Evolutionary conservation across 441 rosid species (phyloP).

Genomic region (Adansonia gregorii): DNA sequence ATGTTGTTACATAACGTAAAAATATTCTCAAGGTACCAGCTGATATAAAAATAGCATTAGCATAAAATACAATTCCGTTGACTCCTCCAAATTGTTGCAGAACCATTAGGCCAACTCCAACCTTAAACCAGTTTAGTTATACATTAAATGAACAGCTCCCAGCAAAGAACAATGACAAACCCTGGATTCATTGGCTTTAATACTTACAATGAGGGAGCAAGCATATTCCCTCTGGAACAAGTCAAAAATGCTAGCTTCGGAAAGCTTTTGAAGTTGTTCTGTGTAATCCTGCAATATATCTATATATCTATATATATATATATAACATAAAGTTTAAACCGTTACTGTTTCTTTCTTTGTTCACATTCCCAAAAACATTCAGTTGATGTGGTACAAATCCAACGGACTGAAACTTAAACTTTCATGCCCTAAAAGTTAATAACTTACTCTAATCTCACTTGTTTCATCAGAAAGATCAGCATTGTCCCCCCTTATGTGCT

Average conservation of each 20-base stretch:
- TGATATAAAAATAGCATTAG: constrained; percentile 52
- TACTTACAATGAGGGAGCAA: constrained; percentile 60
- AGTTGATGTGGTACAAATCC: not conserved
- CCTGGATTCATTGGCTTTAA: constrained; percentile 13
- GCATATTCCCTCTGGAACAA: constrained; percentile 63
- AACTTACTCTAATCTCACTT: constrained; percentile 53
- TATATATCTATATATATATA: not conserved
- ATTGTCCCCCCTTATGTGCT: constrained; percentile 44
- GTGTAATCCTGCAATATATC: constrained; percentile 56
- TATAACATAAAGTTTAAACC: not conserved
- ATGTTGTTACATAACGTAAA: not conserved
- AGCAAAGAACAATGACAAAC: constrained; percentile 2
- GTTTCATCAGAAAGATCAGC: constrained; percentile 52
- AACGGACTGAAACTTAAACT: not conserved
- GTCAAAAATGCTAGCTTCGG: constrained; percentile 53
- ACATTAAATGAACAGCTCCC: not conserved
- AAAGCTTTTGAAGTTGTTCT: constrained; percentile 43
- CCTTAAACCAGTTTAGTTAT: constrained; percentile 32
- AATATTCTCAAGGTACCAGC: constrained; percentile 42
- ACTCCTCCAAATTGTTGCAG: constrained; percentile 71
- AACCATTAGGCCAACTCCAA: constrained; percentile 64
- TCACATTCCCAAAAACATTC: not conserved
- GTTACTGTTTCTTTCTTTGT: not conserved
- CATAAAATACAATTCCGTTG: constrained; percentile 56
- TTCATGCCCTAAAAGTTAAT: not conserved